Conservation (phyloP, 345 rosid species). For the Eucalyptus cloeziana region DNA sequence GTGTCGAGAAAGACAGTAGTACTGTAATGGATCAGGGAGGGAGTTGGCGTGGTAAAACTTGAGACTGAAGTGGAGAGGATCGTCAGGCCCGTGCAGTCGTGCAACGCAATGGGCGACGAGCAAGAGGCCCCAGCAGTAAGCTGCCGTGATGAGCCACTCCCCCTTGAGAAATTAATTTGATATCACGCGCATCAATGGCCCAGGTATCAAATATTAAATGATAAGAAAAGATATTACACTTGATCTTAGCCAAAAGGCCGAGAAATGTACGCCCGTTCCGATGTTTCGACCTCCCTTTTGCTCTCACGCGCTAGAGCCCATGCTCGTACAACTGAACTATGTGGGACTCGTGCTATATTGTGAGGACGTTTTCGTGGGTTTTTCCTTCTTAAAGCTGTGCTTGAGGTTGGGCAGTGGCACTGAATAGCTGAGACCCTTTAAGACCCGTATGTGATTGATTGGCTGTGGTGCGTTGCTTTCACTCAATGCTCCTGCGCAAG, state of each 20-base stretch:
- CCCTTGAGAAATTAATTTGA: slow-evolving; percentile 12
- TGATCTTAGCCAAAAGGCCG: slow-evolving; percentile 60
- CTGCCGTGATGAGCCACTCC: neutral
- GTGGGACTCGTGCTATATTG: neutral
- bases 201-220: slow-evolving; percentile 36
- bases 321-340: neutral
- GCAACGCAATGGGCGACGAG: neutral
- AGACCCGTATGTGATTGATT: neutral
- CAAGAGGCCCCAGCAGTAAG: neutral
- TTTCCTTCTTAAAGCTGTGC: neutral
- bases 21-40: neutral
- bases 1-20: neutral
- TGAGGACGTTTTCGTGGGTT: neutral
- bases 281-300: neutral
- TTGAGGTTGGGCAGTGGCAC: neutral
- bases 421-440: neutral
- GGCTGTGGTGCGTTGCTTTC: neutral
- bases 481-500: neutral
- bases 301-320: neutral
- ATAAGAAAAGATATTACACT: slow-evolving; percentile 43
- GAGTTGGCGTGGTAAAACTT: neutral
- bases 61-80: neutral
- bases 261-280: slow-evolving; percentile 19
- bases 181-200: slow-evolving; percentile 11
- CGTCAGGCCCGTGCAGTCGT: neutral